These are phyloP conservation scores for Tranzscheliella williamsii DNA, from an alignment of 1,284 basidiomycete species.

Conservation along the genomic window DNA sequence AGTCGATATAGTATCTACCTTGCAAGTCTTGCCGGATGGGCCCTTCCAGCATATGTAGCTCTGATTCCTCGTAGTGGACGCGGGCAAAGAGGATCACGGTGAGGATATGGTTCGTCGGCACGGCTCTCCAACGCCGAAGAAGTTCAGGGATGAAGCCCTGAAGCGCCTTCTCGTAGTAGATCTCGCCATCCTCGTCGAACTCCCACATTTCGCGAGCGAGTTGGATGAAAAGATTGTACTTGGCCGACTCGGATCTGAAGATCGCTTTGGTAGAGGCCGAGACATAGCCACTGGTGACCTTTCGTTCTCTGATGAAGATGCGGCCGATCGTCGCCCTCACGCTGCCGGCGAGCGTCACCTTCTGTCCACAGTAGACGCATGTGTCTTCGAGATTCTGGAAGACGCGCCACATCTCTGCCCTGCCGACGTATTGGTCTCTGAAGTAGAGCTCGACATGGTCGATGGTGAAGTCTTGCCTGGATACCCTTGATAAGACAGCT, in stretches of 20 bases:
- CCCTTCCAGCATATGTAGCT: constrained; percentile 55
- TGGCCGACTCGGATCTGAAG: constrained; percentile 83
- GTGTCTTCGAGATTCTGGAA: constrained; percentile 50
- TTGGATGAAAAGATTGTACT: constrained; percentile 81
- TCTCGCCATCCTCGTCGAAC: constrained; percentile 85
- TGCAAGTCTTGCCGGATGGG: constrained; percentile 73
- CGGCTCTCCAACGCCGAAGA: constrained; percentile 65
- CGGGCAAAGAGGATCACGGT: constrained; percentile 93
- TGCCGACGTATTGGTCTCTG: constrained; percentile 57
- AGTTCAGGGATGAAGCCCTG: constrained; percentile 66
- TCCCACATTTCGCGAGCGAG: constrained; percentile 95
- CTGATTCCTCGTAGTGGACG: constrained; percentile 78
- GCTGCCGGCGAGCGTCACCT: constrained; percentile 51
- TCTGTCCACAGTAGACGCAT: constrained; percentile 60
- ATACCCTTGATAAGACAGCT: constrained; percentile 44
- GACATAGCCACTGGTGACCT: constrained; percentile 73
- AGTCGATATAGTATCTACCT: constrained; percentile 88
- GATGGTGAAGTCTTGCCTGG: constrained; percentile 42
- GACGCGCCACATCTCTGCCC: constrained; percentile 61
- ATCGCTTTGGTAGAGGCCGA: constrained; percentile 83
- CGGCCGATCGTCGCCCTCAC: constrained; percentile 56
- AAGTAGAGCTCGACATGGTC: constrained; percentile 61
- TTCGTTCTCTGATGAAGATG: constrained; percentile 55
- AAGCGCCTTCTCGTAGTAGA: constrained; percentile 91
- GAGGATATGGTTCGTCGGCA: constrained; percentile 83